These are phyloP conservation scores for Botryotinia narcissicola DNA, from an alignment of 2,329 filamentous ascomycete genomes.

Conservation along the genomic window DNA sequence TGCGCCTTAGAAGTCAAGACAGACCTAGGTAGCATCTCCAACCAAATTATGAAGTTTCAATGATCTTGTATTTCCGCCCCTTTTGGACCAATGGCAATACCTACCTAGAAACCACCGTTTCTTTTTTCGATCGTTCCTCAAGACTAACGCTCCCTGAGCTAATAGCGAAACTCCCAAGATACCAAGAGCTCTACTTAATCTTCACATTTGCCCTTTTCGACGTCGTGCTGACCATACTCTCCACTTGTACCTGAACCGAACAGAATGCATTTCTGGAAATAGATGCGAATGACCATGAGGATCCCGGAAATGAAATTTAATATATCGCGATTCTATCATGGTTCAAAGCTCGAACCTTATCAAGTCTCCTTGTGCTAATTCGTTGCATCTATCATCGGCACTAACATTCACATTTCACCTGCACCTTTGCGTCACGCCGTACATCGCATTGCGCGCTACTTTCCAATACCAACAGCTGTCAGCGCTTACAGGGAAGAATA, in stretches of 20 bases:
- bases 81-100: background rate
- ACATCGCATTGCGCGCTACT: background rate
- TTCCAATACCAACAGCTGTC: background rate
- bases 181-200: background rate
- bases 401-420: background rate
- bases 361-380: too few relatives aligned
- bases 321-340: background rate
- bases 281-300: background rate
- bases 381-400: constrained; percentile 1
- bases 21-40: background rate
- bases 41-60: background rate
- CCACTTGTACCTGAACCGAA: background rate
- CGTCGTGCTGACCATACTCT: background rate
- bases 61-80: background rate
- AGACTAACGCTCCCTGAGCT: background rate
- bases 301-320: background rate
- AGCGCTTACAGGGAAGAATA: background rate
- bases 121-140: background rate
- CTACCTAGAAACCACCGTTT: background rate
- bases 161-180: background rate
- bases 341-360: background rate
- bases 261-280: background rate
- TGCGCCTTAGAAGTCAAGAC: background rate
- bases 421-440: constrained; percentile 6
- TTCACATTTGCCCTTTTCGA: background rate